phyloP scores from a whole-genome alignment of 805 yeast species.

The Candida boleticola region DNA sequence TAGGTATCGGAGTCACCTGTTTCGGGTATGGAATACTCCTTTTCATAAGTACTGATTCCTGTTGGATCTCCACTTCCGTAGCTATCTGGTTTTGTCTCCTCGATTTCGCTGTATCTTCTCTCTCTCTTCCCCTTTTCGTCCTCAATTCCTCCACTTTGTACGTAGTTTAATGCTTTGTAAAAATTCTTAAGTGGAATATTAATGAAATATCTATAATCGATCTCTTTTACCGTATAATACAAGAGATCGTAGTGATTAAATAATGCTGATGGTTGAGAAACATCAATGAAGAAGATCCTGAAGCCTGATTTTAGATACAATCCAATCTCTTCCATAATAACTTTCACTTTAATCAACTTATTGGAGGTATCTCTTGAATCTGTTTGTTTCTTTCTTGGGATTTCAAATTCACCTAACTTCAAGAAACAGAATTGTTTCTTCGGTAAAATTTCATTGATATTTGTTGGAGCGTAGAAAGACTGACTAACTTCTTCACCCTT shows the following conservation, averaged over 20 bases:
- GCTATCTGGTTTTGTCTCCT: slow-evolving; percentile 2
- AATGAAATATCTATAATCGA: slow-evolving; percentile 40
- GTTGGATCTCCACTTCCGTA: slow-evolving; percentile 29
- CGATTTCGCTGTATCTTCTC: neutral
- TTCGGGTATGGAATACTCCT: slow-evolving; percentile 8
- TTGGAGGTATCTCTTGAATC: slow-evolving; percentile 7
- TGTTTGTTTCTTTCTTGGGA: slow-evolving; percentile 18
- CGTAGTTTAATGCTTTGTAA: slow-evolving; percentile 44
- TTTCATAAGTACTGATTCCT: slow-evolving; percentile 20
- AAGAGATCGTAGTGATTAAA: slow-evolving; percentile 43
- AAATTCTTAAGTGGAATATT: slow-evolving; percentile 46
- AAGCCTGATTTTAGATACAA: slow-evolving; percentile 52
- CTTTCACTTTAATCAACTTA: slow-evolving; percentile 34
- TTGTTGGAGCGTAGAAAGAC: slow-evolving; percentile 54
- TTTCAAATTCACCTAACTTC: slow-evolving; percentile 48
- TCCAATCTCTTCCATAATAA: slow-evolving; percentile 58
- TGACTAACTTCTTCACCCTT: slow-evolving; percentile 21
- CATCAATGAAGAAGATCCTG: slow-evolving; percentile 43
- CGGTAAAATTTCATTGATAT: slow-evolving; percentile 58
- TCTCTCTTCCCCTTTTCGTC: slow-evolving; percentile 9
- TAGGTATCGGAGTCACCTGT: neutral
- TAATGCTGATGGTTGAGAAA: slow-evolving; percentile 38
- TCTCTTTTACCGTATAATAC: slow-evolving; percentile 40
- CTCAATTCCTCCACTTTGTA: slow-evolving; percentile 25
- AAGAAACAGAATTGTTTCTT: slow-evolving; percentile 47